These are phyloP conservation scores for Jasminum sambac DNA, from an alignment of 257 asterid genomes.

Conservation along the genomic window DNA sequence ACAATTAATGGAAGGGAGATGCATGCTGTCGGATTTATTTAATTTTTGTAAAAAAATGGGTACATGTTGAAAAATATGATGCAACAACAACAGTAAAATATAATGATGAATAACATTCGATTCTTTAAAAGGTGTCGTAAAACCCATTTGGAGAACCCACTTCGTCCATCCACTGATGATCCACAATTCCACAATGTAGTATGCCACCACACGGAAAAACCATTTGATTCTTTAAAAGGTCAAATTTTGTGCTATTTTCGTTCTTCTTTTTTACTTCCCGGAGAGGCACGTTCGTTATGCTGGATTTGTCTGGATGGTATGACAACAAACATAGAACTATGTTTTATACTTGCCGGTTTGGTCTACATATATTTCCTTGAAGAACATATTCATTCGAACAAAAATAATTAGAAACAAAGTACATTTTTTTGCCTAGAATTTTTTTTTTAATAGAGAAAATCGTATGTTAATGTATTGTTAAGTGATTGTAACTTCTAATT, in stretches of 20 bases:
- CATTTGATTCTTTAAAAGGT: slow-evolving; percentile 34
- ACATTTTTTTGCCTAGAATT: no score
- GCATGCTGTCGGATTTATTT: no score
- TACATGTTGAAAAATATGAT: no score
- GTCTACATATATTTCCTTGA: no score
- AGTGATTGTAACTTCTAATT: background rate
- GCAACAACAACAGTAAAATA: slow-evolving; percentile 25
- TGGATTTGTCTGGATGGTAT: background rate
- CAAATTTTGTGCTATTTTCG: background rate
- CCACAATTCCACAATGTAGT: no score
- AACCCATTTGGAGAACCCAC: slow-evolving; percentile 81
- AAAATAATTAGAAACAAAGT: no score
- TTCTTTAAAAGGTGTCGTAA: slow-evolving; percentile 33
- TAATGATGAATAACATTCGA: slow-evolving; percentile 28
- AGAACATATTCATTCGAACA: no score
- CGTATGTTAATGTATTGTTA: no score
- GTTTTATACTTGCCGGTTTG: no score
- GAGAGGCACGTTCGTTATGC: background rate
- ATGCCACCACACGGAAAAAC: slow-evolving; percentile 55
- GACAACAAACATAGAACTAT: background rate
- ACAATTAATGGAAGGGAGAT: no score
- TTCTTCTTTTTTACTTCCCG: slow-evolving; percentile 11
- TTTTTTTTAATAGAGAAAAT: no score
- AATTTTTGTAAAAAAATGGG: no score
- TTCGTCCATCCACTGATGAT: slow-evolving; percentile 46